Evolutionary conservation across 2,329 filamentous ascomycete species (phyloP), one percentile per base, ranked within the genome.

Genomic region (Dactylellina cionopaga): DNA sequence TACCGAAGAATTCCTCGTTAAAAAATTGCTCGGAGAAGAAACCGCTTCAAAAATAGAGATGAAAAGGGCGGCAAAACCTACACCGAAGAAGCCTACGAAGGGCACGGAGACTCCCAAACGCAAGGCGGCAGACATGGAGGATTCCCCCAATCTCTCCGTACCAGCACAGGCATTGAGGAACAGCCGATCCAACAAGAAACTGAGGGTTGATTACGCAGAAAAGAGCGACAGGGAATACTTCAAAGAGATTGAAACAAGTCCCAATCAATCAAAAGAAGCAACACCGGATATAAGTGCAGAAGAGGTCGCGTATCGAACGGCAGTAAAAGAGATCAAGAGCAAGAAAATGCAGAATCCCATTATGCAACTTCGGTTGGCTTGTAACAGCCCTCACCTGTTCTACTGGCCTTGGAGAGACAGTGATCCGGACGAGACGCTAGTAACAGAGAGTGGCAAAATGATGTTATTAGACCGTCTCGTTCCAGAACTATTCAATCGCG

Each of bases 321-420:
- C 69, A 6, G 46, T 74, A 6, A 74, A 91, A 60, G 92, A 97
- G 79, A 91, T 98, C n/a, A 84, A 88, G 2, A 87, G 87, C 43
- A 98, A 98, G 82, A 97, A 96, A 78, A 84, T 98, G 0, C 93
- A 95, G 47, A 99, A 99, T 76, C 91, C 92, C 0, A 82, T 98
- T 17, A 92, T 96, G 84, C 95, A 99, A 79, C 87, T 96, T 2
- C 90, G 95, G 0, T 85, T 97, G 0, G 92, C 92, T 9, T 98
- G 95, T 80, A 96, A 99, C 80, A 92, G 89, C 0, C 95, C 95
- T 0, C 93, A 97, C 80, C 96, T 97, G 78, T 98, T 99, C 80
- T 98, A 96, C 81, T 96, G 92, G 79, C 94, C 95, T 0, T 98
- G 94, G 86, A 84, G 86, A 0, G 83, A 83, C 4, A 80, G 85